A percentile compares a stretch with the other conserved stretches of the same genome.
Evolutionary conservation across 352 stramenopile genomes (phyloP).

Genomic region (Paralagenidium karlingii): DNA sequence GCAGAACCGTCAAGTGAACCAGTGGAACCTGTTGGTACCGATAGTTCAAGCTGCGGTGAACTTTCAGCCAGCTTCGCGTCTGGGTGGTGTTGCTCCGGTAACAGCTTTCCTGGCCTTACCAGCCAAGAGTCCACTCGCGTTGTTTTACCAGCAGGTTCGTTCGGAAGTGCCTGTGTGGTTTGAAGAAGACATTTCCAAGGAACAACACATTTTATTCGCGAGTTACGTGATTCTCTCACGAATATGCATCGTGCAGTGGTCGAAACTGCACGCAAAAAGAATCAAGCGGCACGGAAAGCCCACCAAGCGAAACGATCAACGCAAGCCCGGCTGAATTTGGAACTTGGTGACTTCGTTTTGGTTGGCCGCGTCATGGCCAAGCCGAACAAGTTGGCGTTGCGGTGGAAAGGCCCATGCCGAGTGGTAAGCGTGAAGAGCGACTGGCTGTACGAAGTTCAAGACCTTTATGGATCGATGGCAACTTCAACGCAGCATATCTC

Average conservation of each 20-base stretch:
- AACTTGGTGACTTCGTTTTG: not conserved
- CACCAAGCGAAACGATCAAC: not conserved
- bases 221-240: not conserved
- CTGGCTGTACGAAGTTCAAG: not conserved
- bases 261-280: not conserved
- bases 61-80: conserved; percentile 1
- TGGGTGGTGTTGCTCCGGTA: conserved; percentile 11
- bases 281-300: not conserved
- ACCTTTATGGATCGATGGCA: not conserved
- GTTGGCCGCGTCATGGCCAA: not conserved
- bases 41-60: conserved; percentile 14
- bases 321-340: not conserved
- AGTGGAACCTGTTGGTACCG: conserved; percentile 9
- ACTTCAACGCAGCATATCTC: not conserved
- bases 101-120: conserved; percentile 13
- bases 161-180: not conserved
- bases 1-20: not conserved
- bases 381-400: not conserved
- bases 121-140: not conserved
- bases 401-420: not conserved
- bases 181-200: not conserved
- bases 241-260: not conserved
- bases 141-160: not conserved
- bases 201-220: not conserved
- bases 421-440: not conserved